Evolutionary conservation across 2,329 filamentous ascomycete species (phyloP).

Genomic region (Alternaria tenuissima): DNA sequence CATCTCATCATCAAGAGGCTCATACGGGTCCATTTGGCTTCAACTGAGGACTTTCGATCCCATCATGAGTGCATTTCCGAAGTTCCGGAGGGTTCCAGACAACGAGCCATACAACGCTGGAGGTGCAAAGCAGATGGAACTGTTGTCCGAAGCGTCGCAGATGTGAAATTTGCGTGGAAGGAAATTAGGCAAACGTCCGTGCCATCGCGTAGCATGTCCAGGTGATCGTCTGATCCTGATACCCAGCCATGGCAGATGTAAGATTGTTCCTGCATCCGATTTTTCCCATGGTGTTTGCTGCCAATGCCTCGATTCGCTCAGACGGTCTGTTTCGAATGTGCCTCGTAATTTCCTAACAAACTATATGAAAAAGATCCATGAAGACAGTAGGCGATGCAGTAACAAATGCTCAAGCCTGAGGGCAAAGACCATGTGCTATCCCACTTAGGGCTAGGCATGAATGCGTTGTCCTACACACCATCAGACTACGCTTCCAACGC

Average conservation of each 20-base stretch:
- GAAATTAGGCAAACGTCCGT: background rate
- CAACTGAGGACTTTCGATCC: background rate
- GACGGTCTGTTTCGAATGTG: background rate
- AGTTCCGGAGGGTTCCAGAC: background rate
- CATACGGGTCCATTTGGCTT: background rate
- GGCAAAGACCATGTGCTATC: background rate
- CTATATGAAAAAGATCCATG: background rate
- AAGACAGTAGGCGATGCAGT: background rate
- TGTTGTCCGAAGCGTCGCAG: background rate
- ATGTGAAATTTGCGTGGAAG: background rate
- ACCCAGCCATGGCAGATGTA: background rate
- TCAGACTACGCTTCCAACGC: background rate
- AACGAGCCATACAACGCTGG: background rate
- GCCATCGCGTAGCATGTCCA: background rate
- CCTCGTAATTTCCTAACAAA: background rate
- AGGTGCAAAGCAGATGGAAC: background rate
- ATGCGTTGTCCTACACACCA: conserved; percentile 3
- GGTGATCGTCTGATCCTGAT: background rate
- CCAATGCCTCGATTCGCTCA: background rate
- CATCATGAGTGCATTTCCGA: background rate
- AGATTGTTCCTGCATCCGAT: background rate
- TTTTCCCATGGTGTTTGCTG: background rate
- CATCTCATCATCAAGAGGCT: background rate
- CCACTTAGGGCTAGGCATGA: background rate
- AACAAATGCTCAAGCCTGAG: background rate